Conservation (phyloP, 495 filamentous ascomycete species). For the Podospora bellae-mahoneyi region DNA sequence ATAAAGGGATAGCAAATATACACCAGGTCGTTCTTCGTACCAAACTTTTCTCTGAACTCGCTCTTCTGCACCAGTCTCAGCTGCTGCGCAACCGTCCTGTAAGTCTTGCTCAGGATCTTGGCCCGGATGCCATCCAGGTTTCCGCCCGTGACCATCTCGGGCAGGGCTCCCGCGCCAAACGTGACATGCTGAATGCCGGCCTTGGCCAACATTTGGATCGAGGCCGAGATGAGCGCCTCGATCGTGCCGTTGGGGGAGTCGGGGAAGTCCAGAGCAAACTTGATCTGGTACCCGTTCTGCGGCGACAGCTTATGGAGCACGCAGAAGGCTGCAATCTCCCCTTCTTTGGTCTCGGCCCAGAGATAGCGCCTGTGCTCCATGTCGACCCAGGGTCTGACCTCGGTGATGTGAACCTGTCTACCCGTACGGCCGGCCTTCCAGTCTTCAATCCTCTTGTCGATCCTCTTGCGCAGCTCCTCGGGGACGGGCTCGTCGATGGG, state of each 20-base stretch:
- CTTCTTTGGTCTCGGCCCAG: slow-evolving; percentile 64
- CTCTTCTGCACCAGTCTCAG: slow-evolving; percentile 77
- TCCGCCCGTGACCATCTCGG: slow-evolving; percentile 64
- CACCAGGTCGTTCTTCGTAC: slow-evolving; percentile 68
- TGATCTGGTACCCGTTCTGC: slow-evolving; percentile 78
- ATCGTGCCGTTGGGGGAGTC: slow-evolving; percentile 73
- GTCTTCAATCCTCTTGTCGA: slow-evolving; percentile 68
- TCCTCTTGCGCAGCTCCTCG: slow-evolving; percentile 59
- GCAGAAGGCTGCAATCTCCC: slow-evolving; percentile 67
- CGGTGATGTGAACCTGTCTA: slow-evolving; percentile 78
- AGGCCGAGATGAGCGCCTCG: slow-evolving; percentile 71
- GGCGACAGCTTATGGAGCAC: slow-evolving; percentile 72
- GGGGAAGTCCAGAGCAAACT: slow-evolving; percentile 84
- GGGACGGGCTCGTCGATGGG: slow-evolving; percentile 57
- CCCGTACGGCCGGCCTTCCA: slow-evolving; percentile 79
- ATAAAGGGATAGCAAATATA: slow-evolving; percentile 81
- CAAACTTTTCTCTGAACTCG: slow-evolving; percentile 84
- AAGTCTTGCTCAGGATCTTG: slow-evolving; percentile 70
- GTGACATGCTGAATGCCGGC: slow-evolving; percentile 64
- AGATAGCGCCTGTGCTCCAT: slow-evolving; percentile 75
- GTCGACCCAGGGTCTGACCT: slow-evolving; percentile 79
- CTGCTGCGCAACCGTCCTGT: slow-evolving; percentile 71
- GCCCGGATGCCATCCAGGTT: slow-evolving; percentile 71
- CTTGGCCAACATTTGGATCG: slow-evolving; percentile 65
- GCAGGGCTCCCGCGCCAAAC: slow-evolving; percentile 73